Base-by-base conservation (phyloP, 2,329 filamentous ascomycete species). In the Claviceps digitariae region DNA sequence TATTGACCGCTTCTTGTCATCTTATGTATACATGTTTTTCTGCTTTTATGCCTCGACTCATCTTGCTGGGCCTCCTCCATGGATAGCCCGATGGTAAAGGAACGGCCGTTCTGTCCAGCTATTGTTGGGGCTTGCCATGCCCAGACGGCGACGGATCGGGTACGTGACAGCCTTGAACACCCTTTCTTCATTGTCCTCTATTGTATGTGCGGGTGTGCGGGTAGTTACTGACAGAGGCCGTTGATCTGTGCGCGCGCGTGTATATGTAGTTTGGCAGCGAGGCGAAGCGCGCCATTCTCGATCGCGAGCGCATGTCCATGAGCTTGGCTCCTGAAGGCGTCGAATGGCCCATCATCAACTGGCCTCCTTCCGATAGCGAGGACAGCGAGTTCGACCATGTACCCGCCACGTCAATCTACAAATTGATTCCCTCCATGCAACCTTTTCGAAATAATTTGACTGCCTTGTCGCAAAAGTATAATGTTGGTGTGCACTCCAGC, bases 391-490 rank as follows among this genome's bases (percentile, higher is more conserved):
- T 38, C 8, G 61, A 61, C 12, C 50, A 54, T 9, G 27, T 55
- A 5, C 41, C 44, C 21, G 46, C 34, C 25, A 56, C 43, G 4
- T 67, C 64, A 17, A 64, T 67, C 27, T 66, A 64, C 44, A 57
- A 56, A 23, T 54, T 62, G 15, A 57, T 69, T 36, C 67, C 67
- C 2, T 60, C 59, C 43, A 66, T 67, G 59, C 69, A 72, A 43
- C 54, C 56, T 17, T 75, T 67, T 58, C 71, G 80, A 17, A 72
- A 77, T 56, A 83, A 82, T 56, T 66, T 83, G 53, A 81, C 78
- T 2, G 74, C 73, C 1, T 66, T 83, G 13, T 83, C 80, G 0
- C 78, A 81, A 57, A 66, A 65, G 44, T 76, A 75, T 62, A 81
- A 83, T 61, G 76, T 78, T 61, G 38, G 64, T 48, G 41, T 36